Conservation (phyloP, 2,329 filamentous ascomycete species). For the Talaromyces amestolkiae region DNA sequence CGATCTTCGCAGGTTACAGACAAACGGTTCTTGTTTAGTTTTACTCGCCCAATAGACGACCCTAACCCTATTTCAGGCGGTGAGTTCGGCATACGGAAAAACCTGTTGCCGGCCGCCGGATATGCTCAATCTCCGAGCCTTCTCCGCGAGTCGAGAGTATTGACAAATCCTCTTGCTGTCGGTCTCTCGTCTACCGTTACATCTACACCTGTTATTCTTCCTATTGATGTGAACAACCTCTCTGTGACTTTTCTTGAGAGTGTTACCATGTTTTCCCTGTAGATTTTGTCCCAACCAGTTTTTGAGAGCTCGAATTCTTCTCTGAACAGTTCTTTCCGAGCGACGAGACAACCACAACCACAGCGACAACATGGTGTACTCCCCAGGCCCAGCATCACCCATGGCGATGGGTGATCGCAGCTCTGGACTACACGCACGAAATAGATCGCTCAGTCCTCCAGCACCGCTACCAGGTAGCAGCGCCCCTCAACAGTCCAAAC, state of each 20-base stretch:
- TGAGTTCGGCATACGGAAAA: constrained; percentile 5
- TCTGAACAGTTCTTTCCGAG: not conserved
- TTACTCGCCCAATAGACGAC: not conserved
- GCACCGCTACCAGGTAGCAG: constrained; percentile 24
- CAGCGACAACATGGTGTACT: constrained; percentile 37
- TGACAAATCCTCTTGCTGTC: not conserved
- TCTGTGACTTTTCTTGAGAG: not conserved
- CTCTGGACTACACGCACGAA: constrained; percentile 26
- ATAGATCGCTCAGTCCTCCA: constrained; percentile 34
- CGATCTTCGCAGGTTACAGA: not conserved
- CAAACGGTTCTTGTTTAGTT: not conserved
- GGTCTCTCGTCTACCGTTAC: not conserved
- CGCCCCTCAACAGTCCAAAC: constrained; percentile 63
- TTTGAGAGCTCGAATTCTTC: not conserved
- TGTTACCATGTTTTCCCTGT: not conserved
- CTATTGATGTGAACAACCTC: not conserved
- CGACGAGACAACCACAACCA: not conserved
- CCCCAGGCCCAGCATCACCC: constrained; percentile 38
- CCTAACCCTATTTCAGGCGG: constrained; percentile 2
- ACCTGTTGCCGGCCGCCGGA: constrained; percentile 5
- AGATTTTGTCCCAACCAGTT: not conserved
- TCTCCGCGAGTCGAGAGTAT: constrained; percentile 10
- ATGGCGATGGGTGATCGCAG: constrained; percentile 22
- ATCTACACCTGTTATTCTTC: not conserved
- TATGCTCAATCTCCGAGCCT: constrained; percentile 12